These are phyloP conservation scores for Gynostemma pentaphyllum DNA, from an alignment of 306 rosid species.

Conservation along the genomic window DNA sequence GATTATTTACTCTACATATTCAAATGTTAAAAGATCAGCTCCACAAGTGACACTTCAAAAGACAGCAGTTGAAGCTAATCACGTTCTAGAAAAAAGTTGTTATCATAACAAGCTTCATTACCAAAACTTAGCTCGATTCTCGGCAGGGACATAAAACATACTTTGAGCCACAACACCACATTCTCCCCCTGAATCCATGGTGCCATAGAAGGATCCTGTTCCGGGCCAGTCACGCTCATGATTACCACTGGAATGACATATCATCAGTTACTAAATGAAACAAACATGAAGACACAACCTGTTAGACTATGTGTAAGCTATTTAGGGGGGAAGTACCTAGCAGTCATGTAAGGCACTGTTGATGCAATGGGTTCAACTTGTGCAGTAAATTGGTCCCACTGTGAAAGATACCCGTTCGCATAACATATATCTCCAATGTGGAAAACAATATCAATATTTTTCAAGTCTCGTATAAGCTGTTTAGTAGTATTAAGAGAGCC, in stretches of 20 bases:
- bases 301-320: background rate
- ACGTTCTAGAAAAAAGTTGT: background rate
- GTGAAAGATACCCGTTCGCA: slow-evolving; percentile 88
- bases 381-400: slow-evolving; percentile 94
- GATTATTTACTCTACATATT: background rate
- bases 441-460: slow-evolving; percentile 69
- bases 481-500: slow-evolving; percentile 78
- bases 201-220: slow-evolving; percentile 69
- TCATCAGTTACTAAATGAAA: slow-evolving; percentile 13
- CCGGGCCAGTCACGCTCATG: slow-evolving; percentile 99
- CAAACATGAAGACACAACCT: slow-evolving; percentile 14
- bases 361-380: slow-evolving; percentile 94
- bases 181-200: slow-evolving; percentile 90
- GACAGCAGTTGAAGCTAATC: background rate
- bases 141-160: slow-evolving; percentile 90
- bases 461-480: slow-evolving; percentile 58
- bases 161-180: slow-evolving; percentile 77
- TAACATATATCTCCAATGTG: slow-evolving; percentile 88
- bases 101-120: slow-evolving; percentile 13
- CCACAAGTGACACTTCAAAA: background rate
- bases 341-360: slow-evolving; percentile 81
- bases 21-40: background rate
- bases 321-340: slow-evolving; percentile 37
- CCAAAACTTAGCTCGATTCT: slow-evolving; percentile 83
- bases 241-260: slow-evolving; percentile 54